A percentile compares a stretch with the other conserved stretches of the same genome.
Conservation (phyloP, 345 rosid genomes). For the Eucalyptus marginata region DNA sequence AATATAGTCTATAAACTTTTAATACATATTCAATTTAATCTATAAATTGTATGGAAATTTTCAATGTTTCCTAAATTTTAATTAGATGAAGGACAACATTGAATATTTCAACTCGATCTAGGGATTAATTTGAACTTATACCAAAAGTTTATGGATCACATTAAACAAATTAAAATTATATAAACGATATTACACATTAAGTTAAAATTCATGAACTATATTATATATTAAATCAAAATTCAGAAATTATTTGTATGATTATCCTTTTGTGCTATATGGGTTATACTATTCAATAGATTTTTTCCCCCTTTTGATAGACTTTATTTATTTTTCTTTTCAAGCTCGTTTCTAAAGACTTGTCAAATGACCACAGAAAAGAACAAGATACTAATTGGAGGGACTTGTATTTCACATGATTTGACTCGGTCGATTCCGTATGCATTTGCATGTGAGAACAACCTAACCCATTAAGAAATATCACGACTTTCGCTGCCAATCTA, state of each 20-base stretch:
- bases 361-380: neutral
- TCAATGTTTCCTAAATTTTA: neutral
- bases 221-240: neutral
- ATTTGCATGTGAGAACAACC: neutral
- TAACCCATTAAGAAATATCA: neutral
- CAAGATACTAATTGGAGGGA: neutral
- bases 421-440: neutral
- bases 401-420: neutral
- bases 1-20: accelerated
- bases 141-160: accelerated
- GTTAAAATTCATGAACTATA: neutral
- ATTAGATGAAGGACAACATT: no score
- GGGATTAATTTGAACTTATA: accelerated
- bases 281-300: neutral
- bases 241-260: neutral
- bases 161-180: no score
- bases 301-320: neutral
- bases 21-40: no score
- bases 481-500: neutral
- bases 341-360: neutral
- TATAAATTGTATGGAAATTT: no score
- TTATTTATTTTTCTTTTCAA: no score
- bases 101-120: accelerated
- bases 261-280: neutral
- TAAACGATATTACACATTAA: accelerated